Percentiles rank a stretch among this genome's conserved stretches.
These are phyloP conservation scores for Closterium sp. DNA, from an alignment of 139 green algal species.

Conservation along the genomic window DNA sequence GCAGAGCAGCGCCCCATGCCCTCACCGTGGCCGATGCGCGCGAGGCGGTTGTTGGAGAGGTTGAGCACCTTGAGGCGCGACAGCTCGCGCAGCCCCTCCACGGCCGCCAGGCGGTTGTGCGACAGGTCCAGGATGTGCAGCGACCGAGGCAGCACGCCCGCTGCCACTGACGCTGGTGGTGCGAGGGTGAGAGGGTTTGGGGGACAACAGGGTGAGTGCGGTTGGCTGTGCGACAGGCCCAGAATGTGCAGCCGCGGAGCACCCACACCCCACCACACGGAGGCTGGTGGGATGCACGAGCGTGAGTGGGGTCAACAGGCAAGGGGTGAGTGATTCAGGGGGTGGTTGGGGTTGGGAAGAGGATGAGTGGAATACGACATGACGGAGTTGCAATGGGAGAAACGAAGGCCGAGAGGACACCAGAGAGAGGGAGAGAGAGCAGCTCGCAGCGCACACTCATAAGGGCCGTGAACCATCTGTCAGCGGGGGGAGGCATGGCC, in stretches of 20 bases:
- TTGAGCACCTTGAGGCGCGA: conserved; percentile 44
- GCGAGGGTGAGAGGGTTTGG: not conserved
- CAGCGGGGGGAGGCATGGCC: not conserved
- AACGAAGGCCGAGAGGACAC: too few species aligned
- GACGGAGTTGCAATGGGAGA: too few species aligned
- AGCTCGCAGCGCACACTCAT: not conserved
- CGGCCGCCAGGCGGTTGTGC: conserved; percentile 14
- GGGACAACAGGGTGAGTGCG: not conserved
- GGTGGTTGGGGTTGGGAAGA: not conserved
- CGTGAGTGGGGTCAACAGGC: too few species aligned
- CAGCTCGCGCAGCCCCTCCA: conserved; percentile 37
- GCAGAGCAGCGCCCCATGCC: not conserved
- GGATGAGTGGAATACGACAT: too few species aligned
- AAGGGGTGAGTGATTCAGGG: not conserved
- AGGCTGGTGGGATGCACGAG: not conserved
- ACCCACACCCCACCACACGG: not conserved
- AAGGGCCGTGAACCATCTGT: not conserved
- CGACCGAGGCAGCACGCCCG: not conserved
- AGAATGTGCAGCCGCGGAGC: not conserved
- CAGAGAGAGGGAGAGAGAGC: too few species aligned
- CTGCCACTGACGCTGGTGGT: not conserved
- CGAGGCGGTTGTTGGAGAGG: conserved; percentile 44
- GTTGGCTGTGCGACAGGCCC: too few species aligned
- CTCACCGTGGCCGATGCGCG: conserved; percentile 43
- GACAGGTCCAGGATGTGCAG: conserved; percentile 45